Evolutionary conservation across 2,329 filamentous ascomycete species (phyloP), one percentile per base, ranked within the genome.

Genomic region (Fusarium mundagurra): DNA sequence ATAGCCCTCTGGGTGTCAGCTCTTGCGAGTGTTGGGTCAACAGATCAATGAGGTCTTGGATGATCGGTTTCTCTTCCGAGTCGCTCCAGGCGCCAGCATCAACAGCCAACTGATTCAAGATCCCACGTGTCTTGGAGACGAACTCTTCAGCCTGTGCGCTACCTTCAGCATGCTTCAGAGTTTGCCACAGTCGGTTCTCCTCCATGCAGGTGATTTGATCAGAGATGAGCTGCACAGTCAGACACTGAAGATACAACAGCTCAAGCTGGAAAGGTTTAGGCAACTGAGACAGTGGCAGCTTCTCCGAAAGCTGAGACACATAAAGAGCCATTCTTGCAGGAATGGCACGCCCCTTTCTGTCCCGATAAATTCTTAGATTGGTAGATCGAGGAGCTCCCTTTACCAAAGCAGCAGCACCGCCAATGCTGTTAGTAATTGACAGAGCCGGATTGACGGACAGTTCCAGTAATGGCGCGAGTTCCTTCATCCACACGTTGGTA

Each of bases 311-410:
- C 55, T 87, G 87, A 11, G 87, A 85, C 0, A 90, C 88, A 80
- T 95, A 98, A 55, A 92, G 86, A 2, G 92, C 90, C 84, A 97
- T 93, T 63, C 96, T 88, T 20, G 94, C 89, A 2, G 94, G 90
- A 61, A 93, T 86, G 5, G 94, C 94, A 38, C 91, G 89, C 0
- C 93, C 93, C 72, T 89, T 88, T 8, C 88, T 85, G 79, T 98
- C 95, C 48, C 92, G 86, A 38, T 84, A 79, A 22, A 88, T 72
- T 9, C 81, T 71, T 31, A 82, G 50, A 77, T 65, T 58, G 13
- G 71, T n/a, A n/a, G 72, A 69, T 51, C 67, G 74, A 33, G 78
- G 61, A 1, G 79, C 62, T 9, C 77, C 73, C 17, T 84, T 80
- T 1, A 92, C 86, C 7, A 98, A 83, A 73, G 92, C 91, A 11